Percentiles rank a stretch among this genome's conserved stretches.
Evolutionary conservation across 163 green algal species (phyloP).

Genomic region (Chlorella variabilis): DNA sequence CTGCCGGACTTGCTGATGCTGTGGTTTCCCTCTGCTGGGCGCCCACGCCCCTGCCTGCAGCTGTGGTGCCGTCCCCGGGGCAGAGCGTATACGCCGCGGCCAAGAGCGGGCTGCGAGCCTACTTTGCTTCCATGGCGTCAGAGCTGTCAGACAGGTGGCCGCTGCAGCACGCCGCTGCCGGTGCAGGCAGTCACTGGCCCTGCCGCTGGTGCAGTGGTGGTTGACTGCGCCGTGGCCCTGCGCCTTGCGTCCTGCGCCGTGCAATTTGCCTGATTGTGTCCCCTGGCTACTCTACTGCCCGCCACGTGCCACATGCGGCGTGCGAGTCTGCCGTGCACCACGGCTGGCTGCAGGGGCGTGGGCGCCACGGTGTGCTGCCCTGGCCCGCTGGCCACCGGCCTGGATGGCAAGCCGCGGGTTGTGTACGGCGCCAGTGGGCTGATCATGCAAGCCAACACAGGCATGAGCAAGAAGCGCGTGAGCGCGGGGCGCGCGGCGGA

Average conservation of each 20-base stretch:
- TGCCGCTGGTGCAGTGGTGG: too few relatives aligned
- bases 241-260: neutral
- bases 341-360: slow-evolving; percentile 69
- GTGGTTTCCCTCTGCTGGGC: neutral
- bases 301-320: too few relatives aligned
- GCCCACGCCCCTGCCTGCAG: slow-evolving; percentile 2
- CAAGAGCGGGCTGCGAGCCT: slow-evolving; percentile 79
- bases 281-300: too few relatives aligned
- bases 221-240: too few relatives aligned
- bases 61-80: slow-evolving; percentile 73
- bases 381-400: slow-evolving; percentile 69
- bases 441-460: slow-evolving; percentile 36
- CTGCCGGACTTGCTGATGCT: too few relatives aligned
- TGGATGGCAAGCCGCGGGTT: slow-evolving; percentile 41
- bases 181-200: too few relatives aligned
- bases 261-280: too few relatives aligned
- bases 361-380: slow-evolving; percentile 84
- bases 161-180: neutral
- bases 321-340: too few relatives aligned
- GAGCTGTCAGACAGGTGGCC: slow-evolving; percentile 74
- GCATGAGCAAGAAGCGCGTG: slow-evolving; percentile 53
- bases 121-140: slow-evolving; percentile 74
- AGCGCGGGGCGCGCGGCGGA: slow-evolving; percentile 49
- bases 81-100: slow-evolving; percentile 76
- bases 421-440: slow-evolving; percentile 65